Conservation (phyloP, 2,329 filamentous ascomycete genomes). For the Chaetomiaceae sp. region DNA sequence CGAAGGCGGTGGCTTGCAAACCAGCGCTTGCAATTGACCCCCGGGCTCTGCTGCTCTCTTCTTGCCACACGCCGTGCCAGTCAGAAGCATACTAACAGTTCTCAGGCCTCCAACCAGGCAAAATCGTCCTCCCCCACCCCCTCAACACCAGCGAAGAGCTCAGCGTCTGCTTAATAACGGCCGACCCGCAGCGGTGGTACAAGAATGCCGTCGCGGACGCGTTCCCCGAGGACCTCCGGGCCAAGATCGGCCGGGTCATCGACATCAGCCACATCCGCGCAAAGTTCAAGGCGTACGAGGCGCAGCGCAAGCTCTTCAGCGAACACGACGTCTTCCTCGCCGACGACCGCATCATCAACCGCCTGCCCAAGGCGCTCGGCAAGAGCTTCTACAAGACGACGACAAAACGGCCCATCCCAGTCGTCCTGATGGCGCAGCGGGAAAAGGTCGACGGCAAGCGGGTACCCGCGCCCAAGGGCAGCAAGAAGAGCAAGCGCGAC, state of each 20-base stretch:
- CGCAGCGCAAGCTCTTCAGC: slow-evolving; percentile 71
- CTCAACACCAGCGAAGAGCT: slow-evolving; percentile 62
- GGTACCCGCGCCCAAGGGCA: slow-evolving; percentile 54
- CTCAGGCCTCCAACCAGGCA: slow-evolving; percentile 66
- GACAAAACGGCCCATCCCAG: slow-evolving; percentile 79
- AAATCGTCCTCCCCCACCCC: slow-evolving; percentile 73
- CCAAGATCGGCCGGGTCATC: slow-evolving; percentile 70
- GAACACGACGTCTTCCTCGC: slow-evolving; percentile 94
- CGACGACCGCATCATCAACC: slow-evolving; percentile 76
- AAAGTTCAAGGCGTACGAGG: slow-evolving; percentile 87
- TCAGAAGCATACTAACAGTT: neutral
- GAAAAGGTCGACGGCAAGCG: slow-evolving; percentile 58
- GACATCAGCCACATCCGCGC: slow-evolving; percentile 73
- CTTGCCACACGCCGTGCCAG: too few species aligned
- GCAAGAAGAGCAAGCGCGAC: slow-evolving; percentile 37
- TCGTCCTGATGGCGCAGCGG: slow-evolving; percentile 61
- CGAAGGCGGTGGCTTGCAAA: neutral
- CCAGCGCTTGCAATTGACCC: too few species aligned
- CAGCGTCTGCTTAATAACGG: slow-evolving; percentile 71
- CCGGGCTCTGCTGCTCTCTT: too few species aligned
- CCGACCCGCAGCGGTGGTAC: slow-evolving; percentile 75
- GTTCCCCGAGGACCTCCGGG: slow-evolving; percentile 63
- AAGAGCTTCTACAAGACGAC: slow-evolving; percentile 89
- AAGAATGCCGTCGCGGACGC: slow-evolving; percentile 75
- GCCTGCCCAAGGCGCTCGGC: slow-evolving; percentile 72